Base-by-base conservation (phyloP, 2,329 filamentous ascomycete species). In the Trichoderma sp. region DNA sequence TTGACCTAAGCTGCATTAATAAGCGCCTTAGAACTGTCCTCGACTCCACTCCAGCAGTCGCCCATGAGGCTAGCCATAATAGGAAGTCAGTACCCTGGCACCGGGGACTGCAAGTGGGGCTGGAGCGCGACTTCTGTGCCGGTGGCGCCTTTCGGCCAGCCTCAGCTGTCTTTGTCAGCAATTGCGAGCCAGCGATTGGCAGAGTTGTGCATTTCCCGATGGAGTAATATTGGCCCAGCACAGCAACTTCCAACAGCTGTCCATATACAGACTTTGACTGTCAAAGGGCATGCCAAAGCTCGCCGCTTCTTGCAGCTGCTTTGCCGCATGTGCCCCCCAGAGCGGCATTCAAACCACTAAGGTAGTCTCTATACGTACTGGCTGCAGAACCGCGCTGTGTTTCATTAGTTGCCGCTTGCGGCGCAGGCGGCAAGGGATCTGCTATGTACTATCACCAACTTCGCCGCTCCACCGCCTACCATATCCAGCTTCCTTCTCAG, bases 1-100 rank as follows among this genome's bases (percentile, higher is more conserved):
- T 2, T n/a, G 47, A 12, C 3, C 47, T 44, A 51, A 44, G n/a
- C 24, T 28, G 41, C 41, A 63, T 54, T 55, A 55, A 10, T 54
- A 26, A 63, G 45, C 45, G 26, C 5, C 9, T 34, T 10, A 15
- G n/a, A 24, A n/a, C 19, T 17, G 34, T 15, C 41, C 15, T 7
- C 12, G 17, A 39, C 28, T 15, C 15, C 50, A 10, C 9, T 24
- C 26, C 10, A 44, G 34, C 52, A 17, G 34, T 56, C 39, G 19
- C 17, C 17, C 39, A 44, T 43, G 19, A n/a, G n/a, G 7, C 55
- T 48, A 47, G 21, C 59, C 39, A 1, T 3, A 2, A 45, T 52
- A 34, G 48, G 59, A 30, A 54, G 48, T 45, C 47, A n/a, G 59
- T 62, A 52, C 24, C 24, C 59, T 62, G 47, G 58, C 45, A 12